Conservation (phyloP, 1,284 basidiomycete genomes). For the Malassezia equina region DNA sequence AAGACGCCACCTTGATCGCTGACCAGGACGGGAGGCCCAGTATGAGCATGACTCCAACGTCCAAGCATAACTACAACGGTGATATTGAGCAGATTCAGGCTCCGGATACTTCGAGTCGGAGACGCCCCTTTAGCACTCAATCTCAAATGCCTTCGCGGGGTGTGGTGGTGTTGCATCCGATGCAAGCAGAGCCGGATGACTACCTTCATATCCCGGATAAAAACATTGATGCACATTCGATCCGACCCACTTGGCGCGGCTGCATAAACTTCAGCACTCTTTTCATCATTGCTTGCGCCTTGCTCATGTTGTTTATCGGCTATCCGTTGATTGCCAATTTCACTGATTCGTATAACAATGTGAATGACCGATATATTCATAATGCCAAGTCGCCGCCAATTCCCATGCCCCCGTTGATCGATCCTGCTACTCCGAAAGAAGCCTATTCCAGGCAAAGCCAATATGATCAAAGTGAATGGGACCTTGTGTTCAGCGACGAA, state of each 20-base stretch:
- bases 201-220: constrained; percentile 30
- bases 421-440: constrained; percentile 27
- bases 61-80: not conserved
- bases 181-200: constrained; percentile 33
- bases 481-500: constrained; percentile 66
- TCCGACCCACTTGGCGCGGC: constrained; percentile 27
- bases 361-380: not conserved
- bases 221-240: constrained; percentile 28
- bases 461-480: constrained; percentile 20
- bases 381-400: not conserved
- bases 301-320: constrained; percentile 43
- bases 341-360: constrained; percentile 20
- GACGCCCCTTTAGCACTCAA: not conserved
- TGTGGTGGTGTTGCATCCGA: constrained; percentile 11
- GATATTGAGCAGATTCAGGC: not conserved
- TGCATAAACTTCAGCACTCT: constrained; percentile 37
- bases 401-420: constrained; percentile 21
- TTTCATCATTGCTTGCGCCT: constrained; percentile 23
- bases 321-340: constrained; percentile 41
- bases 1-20: not conserved
- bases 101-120: not conserved
- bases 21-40: not conserved
- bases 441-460: constrained; percentile 21
- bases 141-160: not conserved
- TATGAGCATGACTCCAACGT: not conserved